Evolutionary conservation across 1,284 basidiomycete genomes (phyloP), one percentile per base, ranked within the genome.

Genomic region (Sporisorium sorghi): DNA sequence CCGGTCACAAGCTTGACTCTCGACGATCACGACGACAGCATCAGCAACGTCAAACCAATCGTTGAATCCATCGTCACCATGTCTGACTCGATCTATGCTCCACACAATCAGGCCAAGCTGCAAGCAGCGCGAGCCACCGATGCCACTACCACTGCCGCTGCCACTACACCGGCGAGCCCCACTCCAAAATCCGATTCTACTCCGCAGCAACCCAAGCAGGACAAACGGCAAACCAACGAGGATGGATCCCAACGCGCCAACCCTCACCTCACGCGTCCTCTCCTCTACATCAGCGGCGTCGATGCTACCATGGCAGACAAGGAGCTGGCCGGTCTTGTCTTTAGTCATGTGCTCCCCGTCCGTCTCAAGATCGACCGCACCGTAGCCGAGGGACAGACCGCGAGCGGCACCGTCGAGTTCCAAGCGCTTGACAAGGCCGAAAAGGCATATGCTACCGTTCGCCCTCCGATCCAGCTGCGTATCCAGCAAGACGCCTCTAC

Each of bases 401-500:
- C 73, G 6, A 72, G 55, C 48, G 80, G 79, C 28, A 81, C 77
- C 11, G 70, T 82, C 46, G 77, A 82, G 48, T 82, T 82, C 51
- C 77, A 82, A 48, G 63, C 71, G 3, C 65, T 82, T 14, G 65
- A 76, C 30, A 81, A 78, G 54, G 78, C 80, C 7, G 79, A 82
- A 48, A 76, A 72, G 56, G 80, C 80, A 0, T 78, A 78, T 30
- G 79, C 80, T 14, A 81, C 62, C 37, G 65, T 81, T 24, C 57
- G 66, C 14, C 47, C 60, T 35, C 66, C 67, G 17, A 66, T 78
- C 32, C 49, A 60, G 14, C 73, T 81, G 14, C 51, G 61, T 47
- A 67, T 81, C 37, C 32, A 58, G 21, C 42, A 63, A 12, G 67
- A 73, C 9, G 2, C 11, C 44, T 53, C 63, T 2, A 6, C 43